A percentile compares a stretch with the other conserved stretches of the same genome.
Evolutionary conservation across 2,329 filamentous ascomycete genomes (phyloP).

Genomic region (Pezicula neosporulosa): DNA sequence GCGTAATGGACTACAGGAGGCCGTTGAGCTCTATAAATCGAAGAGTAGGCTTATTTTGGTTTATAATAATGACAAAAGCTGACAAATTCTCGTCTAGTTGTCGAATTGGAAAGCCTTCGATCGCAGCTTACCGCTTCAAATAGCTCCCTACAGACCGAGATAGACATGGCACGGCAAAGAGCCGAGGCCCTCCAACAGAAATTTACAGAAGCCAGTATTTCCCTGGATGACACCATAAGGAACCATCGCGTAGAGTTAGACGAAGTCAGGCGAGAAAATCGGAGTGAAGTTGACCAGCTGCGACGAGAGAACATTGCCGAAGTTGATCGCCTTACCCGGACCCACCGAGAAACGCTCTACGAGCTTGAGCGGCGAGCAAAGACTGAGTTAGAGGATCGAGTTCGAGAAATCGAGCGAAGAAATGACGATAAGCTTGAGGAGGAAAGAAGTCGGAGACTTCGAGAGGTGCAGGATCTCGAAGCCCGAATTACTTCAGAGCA

Average conservation of each 20-base stretch:
- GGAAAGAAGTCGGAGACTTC: slow-evolving; percentile 52
- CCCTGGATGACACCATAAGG: slow-evolving; percentile 46
- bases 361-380: slow-evolving; percentile 60
- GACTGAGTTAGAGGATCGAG: slow-evolving; percentile 30
- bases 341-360: slow-evolving; percentile 66
- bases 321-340: slow-evolving; percentile 52
- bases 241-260: slow-evolving; percentile 51
- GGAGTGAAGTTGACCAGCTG: slow-evolving; percentile 53
- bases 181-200: slow-evolving; percentile 31
- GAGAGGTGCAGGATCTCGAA: slow-evolving; percentile 65
- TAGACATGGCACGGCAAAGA: slow-evolving; percentile 54
- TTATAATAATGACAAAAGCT: not conserved
- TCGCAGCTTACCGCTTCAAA: slow-evolving; percentile 35
- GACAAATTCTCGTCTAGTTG: slow-evolving; percentile 9
- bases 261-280: slow-evolving; percentile 48
- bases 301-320: slow-evolving; percentile 48
- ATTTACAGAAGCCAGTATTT: slow-evolving; percentile 40
- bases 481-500: slow-evolving; percentile 45
- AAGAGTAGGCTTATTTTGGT: slow-evolving; percentile 33
- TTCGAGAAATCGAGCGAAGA: slow-evolving; percentile 27
- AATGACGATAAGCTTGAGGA: slow-evolving; percentile 56
- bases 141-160: slow-evolving; percentile 59
- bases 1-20: slow-evolving; percentile 68
- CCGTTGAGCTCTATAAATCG: slow-evolving; percentile 68
- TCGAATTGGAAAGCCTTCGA: slow-evolving; percentile 46